Evolutionary conservation across 257 asterid species (phyloP).

Genomic region (Nicotiana tabacum): DNA sequence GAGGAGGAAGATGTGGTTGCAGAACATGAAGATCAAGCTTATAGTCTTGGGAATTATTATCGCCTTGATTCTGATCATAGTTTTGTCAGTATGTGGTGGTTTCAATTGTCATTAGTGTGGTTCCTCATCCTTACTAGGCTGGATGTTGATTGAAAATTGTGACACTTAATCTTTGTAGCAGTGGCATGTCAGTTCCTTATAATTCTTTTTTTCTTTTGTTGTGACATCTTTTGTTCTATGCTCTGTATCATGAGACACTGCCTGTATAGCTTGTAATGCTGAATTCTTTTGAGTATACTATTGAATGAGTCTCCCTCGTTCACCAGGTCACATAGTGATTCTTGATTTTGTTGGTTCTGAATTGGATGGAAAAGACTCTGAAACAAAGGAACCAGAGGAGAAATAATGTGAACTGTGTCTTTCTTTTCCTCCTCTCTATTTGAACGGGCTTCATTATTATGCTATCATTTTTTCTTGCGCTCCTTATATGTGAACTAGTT

Average conservation of each 20-base stretch:
- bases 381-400: neutral
- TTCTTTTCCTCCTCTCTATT: neutral
- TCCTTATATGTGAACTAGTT: neutral
- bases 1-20: constrained; percentile 95
- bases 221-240: constrained; percentile 19
- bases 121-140: neutral
- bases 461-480: neutral
- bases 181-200: constrained; percentile 8
- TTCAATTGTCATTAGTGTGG: constrained; percentile 50
- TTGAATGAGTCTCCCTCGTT: constrained; percentile 8
- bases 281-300: constrained; percentile 30
- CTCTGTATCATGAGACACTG: constrained; percentile 30
- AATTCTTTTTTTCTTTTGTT: constrained; percentile 18
- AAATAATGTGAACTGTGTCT: neutral
- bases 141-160: constrained; percentile 22
- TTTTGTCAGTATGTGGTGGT: constrained; percentile 77
- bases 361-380: neutral
- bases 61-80: constrained; percentile 86
- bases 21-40: constrained; percentile 92
- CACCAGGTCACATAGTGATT: neutral
- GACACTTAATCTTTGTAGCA: constrained; percentile 19
- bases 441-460: neutral
- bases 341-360: neutral
- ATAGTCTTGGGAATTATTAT: constrained; percentile 80
- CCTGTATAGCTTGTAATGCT: constrained; percentile 53